Evolutionary conservation across 2,329 filamentous ascomycete species (phyloP).

Genomic region (Davidsoniella eucalypti): DNA sequence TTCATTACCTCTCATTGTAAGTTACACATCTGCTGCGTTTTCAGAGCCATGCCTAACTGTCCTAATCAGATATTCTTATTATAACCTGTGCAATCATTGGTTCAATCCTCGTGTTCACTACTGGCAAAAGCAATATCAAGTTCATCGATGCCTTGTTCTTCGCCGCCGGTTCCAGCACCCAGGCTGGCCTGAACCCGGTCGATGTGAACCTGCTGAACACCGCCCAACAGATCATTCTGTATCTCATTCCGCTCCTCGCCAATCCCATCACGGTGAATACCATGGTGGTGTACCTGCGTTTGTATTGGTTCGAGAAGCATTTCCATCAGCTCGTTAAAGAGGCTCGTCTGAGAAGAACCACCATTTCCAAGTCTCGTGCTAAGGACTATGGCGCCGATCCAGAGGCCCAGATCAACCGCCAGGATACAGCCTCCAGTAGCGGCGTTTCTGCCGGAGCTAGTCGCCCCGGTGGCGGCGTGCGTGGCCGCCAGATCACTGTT

Average conservation of each 20-base stretch:
- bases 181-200: conserved; percentile 79
- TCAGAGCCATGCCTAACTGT: neutral
- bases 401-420: conserved; percentile 12
- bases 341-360: conserved; percentile 48
- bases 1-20: conserved; percentile 69
- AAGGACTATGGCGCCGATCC: conserved; percentile 20
- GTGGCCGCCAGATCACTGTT: conserved; percentile 48
- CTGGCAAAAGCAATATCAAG: conserved; percentile 36
- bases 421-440: conserved; percentile 9
- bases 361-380: conserved; percentile 36
- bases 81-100: conserved; percentile 54
- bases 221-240: conserved; percentile 59
- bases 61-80: conserved; percentile 55
- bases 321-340: conserved; percentile 74
- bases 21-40: conserved; percentile 18
- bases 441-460: neutral
- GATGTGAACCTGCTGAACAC: conserved; percentile 51
- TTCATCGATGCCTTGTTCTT: conserved; percentile 90
- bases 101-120: conserved; percentile 60
- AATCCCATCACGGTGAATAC: conserved; percentile 77
- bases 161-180: conserved; percentile 69
- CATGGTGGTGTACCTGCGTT: conserved; percentile 74
- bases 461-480: conserved; percentile 32
- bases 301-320: conserved; percentile 97
- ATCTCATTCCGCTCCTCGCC: conserved; percentile 52